These are phyloP conservation scores for Neopestalotiopsis clavispora DNA, from an alignment of 2,329 filamentous ascomycete species.

Conservation along the genomic window DNA sequence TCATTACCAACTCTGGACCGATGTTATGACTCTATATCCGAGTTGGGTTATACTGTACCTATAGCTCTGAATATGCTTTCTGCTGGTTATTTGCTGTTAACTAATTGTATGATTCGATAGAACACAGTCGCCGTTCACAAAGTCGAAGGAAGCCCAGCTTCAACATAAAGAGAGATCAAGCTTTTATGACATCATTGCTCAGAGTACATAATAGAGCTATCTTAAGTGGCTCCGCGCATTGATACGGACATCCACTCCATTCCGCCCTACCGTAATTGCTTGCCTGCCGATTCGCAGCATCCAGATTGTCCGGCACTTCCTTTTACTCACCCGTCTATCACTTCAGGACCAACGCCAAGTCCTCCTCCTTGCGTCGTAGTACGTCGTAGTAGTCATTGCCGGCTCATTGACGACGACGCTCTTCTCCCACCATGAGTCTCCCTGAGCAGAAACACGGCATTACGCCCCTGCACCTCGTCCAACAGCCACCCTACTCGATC, in stretches of 20 bases:
- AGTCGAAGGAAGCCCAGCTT: no score
- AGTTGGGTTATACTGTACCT: no score
- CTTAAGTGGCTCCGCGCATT: background rate
- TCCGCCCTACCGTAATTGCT: background rate
- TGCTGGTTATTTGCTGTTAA: no score
- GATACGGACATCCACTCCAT: background rate
- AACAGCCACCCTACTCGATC: slow-evolving; percentile 76
- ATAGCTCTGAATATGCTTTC: no score
- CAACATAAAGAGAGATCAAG: background rate
- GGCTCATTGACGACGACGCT: background rate
- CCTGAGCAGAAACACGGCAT: slow-evolving; percentile 39
- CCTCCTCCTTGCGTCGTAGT: background rate
- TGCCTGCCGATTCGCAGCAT: background rate
- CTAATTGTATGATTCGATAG: no score
- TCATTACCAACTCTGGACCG: no score
- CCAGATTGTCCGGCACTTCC: background rate
- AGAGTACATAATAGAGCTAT: no score
- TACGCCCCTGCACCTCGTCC: slow-evolving; percentile 61
- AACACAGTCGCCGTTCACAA: no score
- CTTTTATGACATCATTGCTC: background rate
- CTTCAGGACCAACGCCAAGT: background rate
- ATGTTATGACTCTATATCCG: no score
- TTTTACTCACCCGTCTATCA: background rate
- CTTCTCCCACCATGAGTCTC: background rate
- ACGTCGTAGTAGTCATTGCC: no score